Base-by-base conservation (phyloP, 768 basidiomycete species). In the Pulveroboletus frians region DNA sequence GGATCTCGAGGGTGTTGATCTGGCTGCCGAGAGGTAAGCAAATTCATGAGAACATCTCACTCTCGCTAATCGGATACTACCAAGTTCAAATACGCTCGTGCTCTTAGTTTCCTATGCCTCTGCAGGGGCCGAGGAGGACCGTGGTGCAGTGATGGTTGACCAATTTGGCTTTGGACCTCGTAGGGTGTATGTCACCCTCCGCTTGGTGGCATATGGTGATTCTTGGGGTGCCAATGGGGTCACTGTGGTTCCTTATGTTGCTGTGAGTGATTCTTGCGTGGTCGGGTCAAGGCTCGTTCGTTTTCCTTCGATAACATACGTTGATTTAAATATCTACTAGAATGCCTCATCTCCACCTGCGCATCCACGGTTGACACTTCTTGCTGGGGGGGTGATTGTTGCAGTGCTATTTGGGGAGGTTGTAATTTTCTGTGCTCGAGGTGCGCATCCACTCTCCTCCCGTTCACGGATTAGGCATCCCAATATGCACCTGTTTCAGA, bases 391-490 rank as follows among this genome's bases (percentile, higher is more conserved):
- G 17, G 70, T 75, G 18, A 59, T 87, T 9, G 66, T 81, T 34
- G 73, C 76, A 30, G 74, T 87, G 7, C 80, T 88, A 56, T 90
- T 88, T 53, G 86, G 86, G 26, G 87, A 90, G 64, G 80, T 85
- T 2, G 79, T 88, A 17, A 82, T 84, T 5, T 71, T 90, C 10
- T 84, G 83, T 63, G 77, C 85, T 42, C 74, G 78, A 69, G 78
- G 88, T 87, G 47, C 13, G 61, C 41, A 13, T 6, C 39, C 8
- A 34, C 3, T 44, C 29, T 35, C 31, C 32, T 18, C 21, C 6
- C 6, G 26, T 27, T 36, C n/a, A 3, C 7, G n/a, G 14, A 10
- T 43, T 3, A 10, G 9, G 15, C 20, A 14, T 49, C 31, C 51
- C n/a, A 57, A 34, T 6, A 44, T 2, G 8, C 15, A 3, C 36